Base-by-base conservation (phyloP, 2,329 filamentous ascomycete genomes). In the Sordariomycetes sp. region DNA sequence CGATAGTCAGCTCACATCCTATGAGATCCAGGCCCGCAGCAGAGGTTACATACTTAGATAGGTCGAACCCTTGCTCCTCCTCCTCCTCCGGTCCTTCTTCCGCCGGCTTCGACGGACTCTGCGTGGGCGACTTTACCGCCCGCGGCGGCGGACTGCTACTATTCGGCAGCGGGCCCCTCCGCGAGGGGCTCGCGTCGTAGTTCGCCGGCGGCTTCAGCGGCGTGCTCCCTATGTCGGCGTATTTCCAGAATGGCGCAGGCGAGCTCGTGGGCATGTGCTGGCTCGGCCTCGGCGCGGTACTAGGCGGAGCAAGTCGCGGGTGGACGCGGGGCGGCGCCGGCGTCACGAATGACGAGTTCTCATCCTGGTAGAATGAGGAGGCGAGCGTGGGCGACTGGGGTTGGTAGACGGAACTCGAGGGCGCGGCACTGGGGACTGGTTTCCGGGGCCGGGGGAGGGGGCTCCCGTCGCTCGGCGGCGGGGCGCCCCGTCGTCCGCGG, bases 191-290 rank as follows among this genome's bases (percentile, higher is more conserved):
- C 48, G 78, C 66, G 60, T 86, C 82, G 58, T 80, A 82, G 3
- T 72, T 68, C 0, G 68, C 64, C 3, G 70, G 63, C 15, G 74
- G 70, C 62, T 75, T 75, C 56, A 87, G 73, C 1, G 88, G 88
- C 1, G 87, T 91, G 68, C 84, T 89, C 28, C 81, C 80, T 59
- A 89, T 80, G 62, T 90, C 87, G 48, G 87, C 84, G 69, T 88
- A 94, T 68, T 89, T 90, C 89, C 89, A 95, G 69, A 95, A 94
- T 0, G 89, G 88, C 1, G 89, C 89, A 0, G 89, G 89, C 35
- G 87, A 90, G 63, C 86, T 90, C 52, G 89, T 90, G 36, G 89
- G 87, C 80, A 92, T 90, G 68, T 90, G 89, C 65, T 90, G 87
- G 65, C 87, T 91, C 10, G 89, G 89, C 57, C 88, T 78, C 66